Base-by-base conservation (phyloP, 345 rosid species). In the Camelina laxa region DNA sequence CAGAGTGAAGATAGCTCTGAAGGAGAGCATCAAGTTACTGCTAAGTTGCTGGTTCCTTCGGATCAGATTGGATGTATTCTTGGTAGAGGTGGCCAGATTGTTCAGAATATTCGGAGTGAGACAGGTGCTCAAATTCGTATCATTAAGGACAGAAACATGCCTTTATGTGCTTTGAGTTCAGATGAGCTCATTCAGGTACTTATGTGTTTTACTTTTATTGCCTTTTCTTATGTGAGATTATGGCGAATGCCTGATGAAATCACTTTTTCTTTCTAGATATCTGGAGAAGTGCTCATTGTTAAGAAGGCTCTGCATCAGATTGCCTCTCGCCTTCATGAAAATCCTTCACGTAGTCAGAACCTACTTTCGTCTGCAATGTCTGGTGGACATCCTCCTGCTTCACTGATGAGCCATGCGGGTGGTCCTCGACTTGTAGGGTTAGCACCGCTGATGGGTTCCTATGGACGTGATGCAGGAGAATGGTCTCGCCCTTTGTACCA, bases 21-120 rank as follows among this genome's bases (percentile, higher is more conserved):
- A 50, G 81, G 76, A 33, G 84, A 80, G 75, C 91, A 75, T 16
- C 87, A 86, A 63, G 84, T 88, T 64, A 84, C 82, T 59, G 96
- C 97, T 5, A 87, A 83, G 75, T 87, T 95, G 62, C 97, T 95
- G 72, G 99, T 95, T 38, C 90, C 97, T 17, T 95, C 99, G 7
- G 98, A 92, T 85, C 99, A 95, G 92, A 92, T 95, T 74, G 99
- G 99, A 51, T 95, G 94, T 77, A 76, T 95, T 69, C 90, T 92
- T 59, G 98, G 99, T 22, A 92, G 88, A 86, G 99, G 97, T 64
- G 99, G 99, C 17, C 91, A 90, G 72, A 88, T 92, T 53, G 94
- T 96, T 64, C 94, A 90, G 75, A 88, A 82, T 65, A 89, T 96
- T 54, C 89, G 98, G 21, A 83, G 84, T 35, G 99, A 96, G 17